phyloP scores from a whole-genome alignment of 1,139 yeast species.

The Trichomonascaceae sp. region DNA sequence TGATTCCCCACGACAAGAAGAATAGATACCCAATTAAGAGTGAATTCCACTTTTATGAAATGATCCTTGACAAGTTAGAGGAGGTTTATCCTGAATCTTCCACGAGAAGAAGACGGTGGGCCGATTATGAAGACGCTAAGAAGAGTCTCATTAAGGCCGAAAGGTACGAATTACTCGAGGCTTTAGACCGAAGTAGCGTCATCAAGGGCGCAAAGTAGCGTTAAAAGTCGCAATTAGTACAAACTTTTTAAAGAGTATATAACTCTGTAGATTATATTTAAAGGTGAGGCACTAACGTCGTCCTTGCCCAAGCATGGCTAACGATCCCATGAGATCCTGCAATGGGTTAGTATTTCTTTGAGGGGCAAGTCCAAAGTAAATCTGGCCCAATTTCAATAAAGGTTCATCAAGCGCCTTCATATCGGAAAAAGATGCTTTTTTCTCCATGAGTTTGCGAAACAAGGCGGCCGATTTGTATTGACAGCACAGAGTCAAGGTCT shows the following conservation, averaged over 20 bases:
- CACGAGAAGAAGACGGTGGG: conserved; percentile 66
- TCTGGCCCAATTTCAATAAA: conserved; percentile 38
- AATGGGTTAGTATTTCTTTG: conserved; percentile 60
- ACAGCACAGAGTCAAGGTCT: conserved; percentile 58
- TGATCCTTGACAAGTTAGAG: conserved; percentile 52
- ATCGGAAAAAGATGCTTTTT: conserved; percentile 47
- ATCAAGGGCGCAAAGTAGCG: not conserved
- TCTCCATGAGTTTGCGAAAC: conserved; percentile 47
- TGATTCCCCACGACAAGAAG: conserved; percentile 46
- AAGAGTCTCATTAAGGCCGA: conserved; percentile 53
- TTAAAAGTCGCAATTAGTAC: not conserved
- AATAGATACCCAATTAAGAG: conserved; percentile 51
- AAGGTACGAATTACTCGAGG: conserved; percentile 64
- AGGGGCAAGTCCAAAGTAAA: conserved; percentile 50
- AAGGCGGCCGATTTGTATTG: conserved; percentile 47
- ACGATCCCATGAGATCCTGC: conserved; percentile 81
- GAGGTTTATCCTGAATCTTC: conserved; percentile 69
- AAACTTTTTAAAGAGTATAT: not conserved
- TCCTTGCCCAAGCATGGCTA: conserved; percentile 36
- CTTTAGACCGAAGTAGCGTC: conserved; percentile 48
- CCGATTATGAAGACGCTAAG: conserved; percentile 64
- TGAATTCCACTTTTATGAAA: conserved; percentile 80
- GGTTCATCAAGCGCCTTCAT: conserved; percentile 32
- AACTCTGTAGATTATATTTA: not conserved
- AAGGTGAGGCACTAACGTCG: not conserved